Percentiles rank a stretch among this genome's conserved stretches.
Conservation (phyloP, 2,329 filamentous ascomycete genomes). For the Apiospora phragmitis region DNA sequence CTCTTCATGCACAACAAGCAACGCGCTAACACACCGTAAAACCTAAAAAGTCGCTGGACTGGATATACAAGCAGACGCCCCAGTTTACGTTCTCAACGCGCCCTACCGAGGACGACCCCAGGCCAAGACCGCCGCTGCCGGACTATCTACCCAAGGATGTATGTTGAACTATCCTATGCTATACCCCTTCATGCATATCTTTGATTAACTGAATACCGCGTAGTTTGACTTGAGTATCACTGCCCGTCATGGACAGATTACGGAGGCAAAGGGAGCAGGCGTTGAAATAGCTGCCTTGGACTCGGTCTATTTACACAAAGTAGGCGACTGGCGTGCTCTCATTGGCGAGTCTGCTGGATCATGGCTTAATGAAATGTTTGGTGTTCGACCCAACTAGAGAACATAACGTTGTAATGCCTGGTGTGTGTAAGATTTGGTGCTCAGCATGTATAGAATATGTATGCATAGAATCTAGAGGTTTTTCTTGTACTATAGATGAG, state of each 20-base stretch:
- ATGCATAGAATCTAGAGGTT: background rate
- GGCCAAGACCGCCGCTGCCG: constrained; percentile 53
- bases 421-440: background rate
- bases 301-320: constrained; percentile 23
- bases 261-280: constrained; percentile 16
- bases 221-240: constrained; percentile 37
- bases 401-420: too few species aligned
- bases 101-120: constrained; percentile 58
- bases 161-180: constrained; percentile 21
- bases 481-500: background rate
- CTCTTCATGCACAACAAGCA: background rate
- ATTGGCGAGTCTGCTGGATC: constrained; percentile 19
- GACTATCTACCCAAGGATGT: constrained; percentile 47
- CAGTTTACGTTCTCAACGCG: constrained; percentile 72
- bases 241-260: constrained; percentile 40
- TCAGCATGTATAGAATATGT: background rate
- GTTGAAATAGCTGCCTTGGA: constrained; percentile 17
- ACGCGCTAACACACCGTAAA: background rate
- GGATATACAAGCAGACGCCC: constrained; percentile 85
- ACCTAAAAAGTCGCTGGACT: constrained; percentile 60
- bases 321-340: constrained; percentile 28
- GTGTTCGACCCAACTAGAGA: constrained; percentile 13
- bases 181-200: background rate
- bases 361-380: constrained; percentile 33
- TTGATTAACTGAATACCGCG: background rate